A percentile compares a stretch with the other conserved stretches of the same genome.
These are phyloP conservation scores for Fusarium torulosum DNA, from an alignment of 2,329 filamentous ascomycete genomes.

Conservation along the genomic window DNA sequence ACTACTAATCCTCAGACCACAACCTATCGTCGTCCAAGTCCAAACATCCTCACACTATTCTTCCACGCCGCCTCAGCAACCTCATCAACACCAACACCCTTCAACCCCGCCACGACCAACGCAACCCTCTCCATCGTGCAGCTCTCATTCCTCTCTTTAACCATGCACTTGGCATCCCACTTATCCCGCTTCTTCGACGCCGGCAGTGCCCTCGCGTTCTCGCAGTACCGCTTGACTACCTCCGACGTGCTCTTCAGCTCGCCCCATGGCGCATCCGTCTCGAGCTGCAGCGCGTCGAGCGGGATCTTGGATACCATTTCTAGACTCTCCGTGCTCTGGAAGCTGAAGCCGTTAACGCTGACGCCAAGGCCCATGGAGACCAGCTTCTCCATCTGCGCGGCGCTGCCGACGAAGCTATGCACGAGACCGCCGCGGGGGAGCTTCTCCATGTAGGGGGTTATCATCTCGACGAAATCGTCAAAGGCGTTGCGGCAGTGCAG, in stretches of 20 bases:
- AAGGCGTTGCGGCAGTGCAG: slow-evolving; percentile 47
- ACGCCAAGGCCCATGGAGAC: slow-evolving; percentile 42
- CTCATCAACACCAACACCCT: slow-evolving; percentile 57
- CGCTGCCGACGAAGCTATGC: slow-evolving; percentile 47
- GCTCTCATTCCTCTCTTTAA: slow-evolving; percentile 66
- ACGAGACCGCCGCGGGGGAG: slow-evolving; percentile 43
- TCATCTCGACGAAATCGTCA: slow-evolving; percentile 50
- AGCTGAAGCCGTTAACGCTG: slow-evolving; percentile 63
- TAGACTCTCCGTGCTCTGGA: slow-evolving; percentile 43
- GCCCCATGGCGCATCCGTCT: slow-evolving; percentile 49
- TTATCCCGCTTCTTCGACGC: slow-evolving; percentile 63
- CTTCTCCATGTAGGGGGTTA: slow-evolving; percentile 54
- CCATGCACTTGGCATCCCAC: slow-evolving; percentile 59
- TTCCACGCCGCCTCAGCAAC: slow-evolving; percentile 56
- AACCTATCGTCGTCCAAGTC: slow-evolving; percentile 40
- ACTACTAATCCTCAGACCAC: background rate
- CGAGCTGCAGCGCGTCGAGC: slow-evolving; percentile 41
- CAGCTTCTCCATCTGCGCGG: slow-evolving; percentile 45
- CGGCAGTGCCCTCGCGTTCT: slow-evolving; percentile 54
- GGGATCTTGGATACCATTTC: slow-evolving; percentile 46
- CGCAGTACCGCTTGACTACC: slow-evolving; percentile 57
- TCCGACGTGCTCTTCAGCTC: slow-evolving; percentile 45
- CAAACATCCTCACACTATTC: slow-evolving; percentile 53
- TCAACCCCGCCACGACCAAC: slow-evolving; percentile 62
- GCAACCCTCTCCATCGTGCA: slow-evolving; percentile 62